Evolutionary conservation across 495 filamentous ascomycete species (phyloP), one percentile per base, ranked within the genome.

Genomic region (Ramalina intermedia): DNA sequence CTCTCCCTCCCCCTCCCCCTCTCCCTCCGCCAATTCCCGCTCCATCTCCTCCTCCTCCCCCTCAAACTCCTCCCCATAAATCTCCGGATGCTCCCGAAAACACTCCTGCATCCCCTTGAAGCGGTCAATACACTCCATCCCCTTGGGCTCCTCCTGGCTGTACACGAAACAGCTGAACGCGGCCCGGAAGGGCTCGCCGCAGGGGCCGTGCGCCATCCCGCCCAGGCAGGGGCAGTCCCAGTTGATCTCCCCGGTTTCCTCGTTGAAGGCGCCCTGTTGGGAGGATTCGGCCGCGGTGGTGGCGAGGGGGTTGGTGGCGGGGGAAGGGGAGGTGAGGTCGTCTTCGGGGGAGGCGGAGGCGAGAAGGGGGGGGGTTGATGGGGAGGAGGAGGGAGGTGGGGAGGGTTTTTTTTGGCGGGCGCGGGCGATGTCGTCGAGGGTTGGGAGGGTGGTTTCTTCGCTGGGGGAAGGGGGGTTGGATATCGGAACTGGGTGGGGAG

Each of bases 81-180:
- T 70, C 26, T 96, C 91, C 27, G 91, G 91, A 63, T 96, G 79
- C 61, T 79, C 63, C 37, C 87, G 73, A 76, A 98, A 98, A 70
- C 91, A 98, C 60, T 90, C 80, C 74, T 98, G 91, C 91, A 98
- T 98, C 52, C 71, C 90, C 88, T 91, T 90, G 75, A 96, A 98
- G 69, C 88, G 89, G 12, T 95, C 88, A 62, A 98, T 93, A 67
- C 91, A 98, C 51, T 96, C 91, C 65, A 96, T 88, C 5, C 91
- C 91, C 75, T 98, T 98, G n/a, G 88, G 86, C 54, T 98, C 91
- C 59, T 94, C 88, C 21, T 77, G 78, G 4, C 85, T 91, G 69
- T 81, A 94, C 6, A 98, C 85, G 61, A 98, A 98, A 72, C 91
- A 98, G 77, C 86, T 93, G 59, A 98, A 98, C 0, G 91, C 91